Evolutionary conservation across 768 basidiomycete species (phyloP).

Genomic region (Lactifluus subvellereus): DNA sequence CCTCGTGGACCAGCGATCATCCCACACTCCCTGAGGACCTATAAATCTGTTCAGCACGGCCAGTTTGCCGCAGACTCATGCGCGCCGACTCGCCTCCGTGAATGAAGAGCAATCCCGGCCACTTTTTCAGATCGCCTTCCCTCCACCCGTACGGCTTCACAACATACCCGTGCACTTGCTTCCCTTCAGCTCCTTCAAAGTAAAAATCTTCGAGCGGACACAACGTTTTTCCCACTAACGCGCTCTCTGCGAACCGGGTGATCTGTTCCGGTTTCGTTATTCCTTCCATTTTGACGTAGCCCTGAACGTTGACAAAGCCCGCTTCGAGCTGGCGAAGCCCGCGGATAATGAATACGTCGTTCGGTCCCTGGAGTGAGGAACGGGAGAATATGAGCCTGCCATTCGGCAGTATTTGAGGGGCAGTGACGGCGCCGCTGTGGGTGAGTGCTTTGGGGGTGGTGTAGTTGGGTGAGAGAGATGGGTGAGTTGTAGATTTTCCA

Average conservation of each 20-base stretch:
- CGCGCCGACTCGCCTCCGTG: conserved; percentile 50
- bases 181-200: conserved; percentile 78
- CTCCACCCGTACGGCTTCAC: conserved; percentile 77
- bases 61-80: background rate
- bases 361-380: conserved; percentile 73
- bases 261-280: conserved; percentile 50
- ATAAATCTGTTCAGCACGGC: conserved; percentile 4
- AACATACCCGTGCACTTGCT: conserved; percentile 78
- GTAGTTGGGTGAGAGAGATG: conserved; percentile 40
- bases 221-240: conserved; percentile 53
- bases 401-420: conserved; percentile 52
- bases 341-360: conserved; percentile 66
- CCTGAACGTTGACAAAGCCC: conserved; percentile 11
- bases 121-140: conserved; percentile 53
- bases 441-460: conserved; percentile 56
- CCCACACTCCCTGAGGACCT: conserved; percentile 82
- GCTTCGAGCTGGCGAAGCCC: conserved; percentile 41
- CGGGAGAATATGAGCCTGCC: conserved; percentile 65
- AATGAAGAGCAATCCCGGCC: conserved; percentile 75
- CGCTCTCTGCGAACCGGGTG: conserved; percentile 56
- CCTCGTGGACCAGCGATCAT: conserved; percentile 83
- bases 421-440: conserved; percentile 48
- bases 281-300: conserved; percentile 29
- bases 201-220: conserved; percentile 73
- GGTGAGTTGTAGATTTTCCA: conserved; percentile 47